Conservation (phyloP, 2,329 filamentous ascomycete species). For the Clarireedia homoeocarpa region DNA sequence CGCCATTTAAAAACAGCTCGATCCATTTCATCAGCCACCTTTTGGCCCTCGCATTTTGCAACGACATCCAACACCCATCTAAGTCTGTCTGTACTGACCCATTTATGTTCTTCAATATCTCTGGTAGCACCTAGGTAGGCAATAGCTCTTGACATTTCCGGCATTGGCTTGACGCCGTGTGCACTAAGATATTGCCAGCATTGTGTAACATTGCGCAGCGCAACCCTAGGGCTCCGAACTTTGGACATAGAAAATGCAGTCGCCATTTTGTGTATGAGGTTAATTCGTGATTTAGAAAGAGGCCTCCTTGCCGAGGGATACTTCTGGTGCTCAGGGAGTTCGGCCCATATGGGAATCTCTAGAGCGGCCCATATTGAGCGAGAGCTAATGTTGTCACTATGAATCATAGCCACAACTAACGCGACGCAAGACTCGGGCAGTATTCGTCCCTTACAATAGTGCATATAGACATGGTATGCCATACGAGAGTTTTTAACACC, state of each 20-base stretch:
- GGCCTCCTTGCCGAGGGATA: not conserved
- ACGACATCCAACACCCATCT: conserved; percentile 21
- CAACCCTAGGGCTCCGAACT: conserved; percentile 11
- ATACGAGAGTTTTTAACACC: not conserved
- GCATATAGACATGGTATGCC: conserved; percentile 4
- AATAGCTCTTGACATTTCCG: conserved; percentile 19
- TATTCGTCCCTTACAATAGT: conserved; percentile 9
- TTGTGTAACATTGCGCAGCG: conserved; percentile 23
- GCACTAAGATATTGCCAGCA: conserved; percentile 21
- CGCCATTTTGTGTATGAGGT: conserved; percentile 23
- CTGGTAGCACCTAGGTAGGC: conserved; percentile 17
- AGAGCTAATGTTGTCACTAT: conserved; percentile 6
- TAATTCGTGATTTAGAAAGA: conserved; percentile 12
- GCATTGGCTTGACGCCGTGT: conserved; percentile 15
- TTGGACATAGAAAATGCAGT: conserved; percentile 19
- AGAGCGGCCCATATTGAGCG: conserved; percentile 19
- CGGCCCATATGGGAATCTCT: conserved; percentile 11
- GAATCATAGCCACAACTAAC: conserved; percentile 19
- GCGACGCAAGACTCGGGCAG: conserved; percentile 7
- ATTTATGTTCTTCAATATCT: conserved; percentile 15
- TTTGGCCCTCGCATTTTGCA: conserved; percentile 18
- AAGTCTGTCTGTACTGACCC: conserved; percentile 16
- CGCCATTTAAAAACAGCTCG: conserved; percentile 15
- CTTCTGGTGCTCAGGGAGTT: not conserved
- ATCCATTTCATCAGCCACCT: conserved; percentile 20